Percentiles rank a stretch among this genome's conserved stretches.
Conservation (phyloP, 73 alveolate species). For the Paramecium pentaurelia region DNA sequence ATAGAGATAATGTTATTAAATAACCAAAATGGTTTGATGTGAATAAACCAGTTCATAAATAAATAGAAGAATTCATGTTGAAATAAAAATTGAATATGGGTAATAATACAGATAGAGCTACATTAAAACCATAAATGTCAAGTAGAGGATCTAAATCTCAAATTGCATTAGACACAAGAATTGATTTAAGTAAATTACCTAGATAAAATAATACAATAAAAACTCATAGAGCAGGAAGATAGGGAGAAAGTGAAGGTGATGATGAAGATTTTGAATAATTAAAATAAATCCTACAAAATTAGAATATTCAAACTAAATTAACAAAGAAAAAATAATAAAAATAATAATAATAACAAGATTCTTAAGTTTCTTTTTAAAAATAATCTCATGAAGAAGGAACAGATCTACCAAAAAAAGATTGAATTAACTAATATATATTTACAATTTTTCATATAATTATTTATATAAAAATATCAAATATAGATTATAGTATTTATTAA, state of each 20-base stretch:
- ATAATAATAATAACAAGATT: background rate
- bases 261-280: constrained; percentile 35
- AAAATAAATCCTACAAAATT: background rate
- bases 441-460: background rate
- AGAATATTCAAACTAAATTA: background rate
- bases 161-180: background rate
- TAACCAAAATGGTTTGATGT: constrained; percentile 50
- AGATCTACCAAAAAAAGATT: constrained; percentile 12
- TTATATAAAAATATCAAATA: too few relatives aligned
- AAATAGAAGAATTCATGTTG: constrained; percentile 14
- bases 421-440: background rate
- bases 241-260: constrained; percentile 40
- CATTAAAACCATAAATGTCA: background rate
- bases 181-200: background rate
- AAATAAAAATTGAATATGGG: background rate
- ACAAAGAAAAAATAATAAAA: background rate
- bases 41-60: constrained; percentile 43
- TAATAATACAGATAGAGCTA: constrained; percentile 6
- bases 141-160: background rate
- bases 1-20: constrained; percentile 50
- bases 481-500: too few relatives aligned
- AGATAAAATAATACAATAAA: background rate
- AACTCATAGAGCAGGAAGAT: constrained; percentile 49
- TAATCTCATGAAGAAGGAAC: constrained; percentile 33
- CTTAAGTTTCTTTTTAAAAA: constrained; percentile 24